Base-by-base conservation (phyloP, 1,284 basidiomycete genomes). In the Gomphus bonarii region DNA sequence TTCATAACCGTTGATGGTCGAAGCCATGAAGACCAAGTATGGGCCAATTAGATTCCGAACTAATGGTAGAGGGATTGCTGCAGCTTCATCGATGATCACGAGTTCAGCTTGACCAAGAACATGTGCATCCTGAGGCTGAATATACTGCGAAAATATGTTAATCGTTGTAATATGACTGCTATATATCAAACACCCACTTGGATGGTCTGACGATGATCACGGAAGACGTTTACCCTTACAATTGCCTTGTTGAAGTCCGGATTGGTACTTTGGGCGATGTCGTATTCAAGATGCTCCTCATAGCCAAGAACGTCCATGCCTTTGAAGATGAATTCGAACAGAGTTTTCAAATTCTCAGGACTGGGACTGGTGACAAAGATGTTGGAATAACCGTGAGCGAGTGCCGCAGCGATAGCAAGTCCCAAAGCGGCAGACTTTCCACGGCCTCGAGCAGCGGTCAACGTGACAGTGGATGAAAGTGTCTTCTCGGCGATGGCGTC, bases 291-390 rank as follows among this genome's bases (percentile, higher is more conserved):
- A 70, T 98, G 95, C 69, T 99, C 97, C 69, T 99, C 94, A 69
- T 97, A 99, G 0, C 93, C 94, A 11, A 99, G 74, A 2, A 82
- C 89, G 66, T 98, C 94, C 72, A 99, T 78, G 0, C 95, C 97
- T 70, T 97, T 97, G 79, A 98, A 97, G 47, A 98, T 80, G 67
- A 99, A 99, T 63, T 98, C 93, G 68, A 98, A 99, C n/a, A 98
- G 70, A 0, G 95, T 99, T 73, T 90, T 94, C 72, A 99, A 75
- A 71, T 99, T 99, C 71, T 98, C 95, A 1, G 97, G 97, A 67
- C 88, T 93, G 1, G 97, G 97, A 66, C 91, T 95, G 4, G 97
- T 99, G 52, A 99, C 93, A 68, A 99, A 99, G 61, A 99, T 93
- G 71, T 99, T 99, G 57, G 91, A 90, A 70, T 99, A 99, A 18